Evolutionary conservation across 768 basidiomycete genomes (phyloP), one percentile per base, ranked within the genome.

Genomic region (Suillus weaverae): DNA sequence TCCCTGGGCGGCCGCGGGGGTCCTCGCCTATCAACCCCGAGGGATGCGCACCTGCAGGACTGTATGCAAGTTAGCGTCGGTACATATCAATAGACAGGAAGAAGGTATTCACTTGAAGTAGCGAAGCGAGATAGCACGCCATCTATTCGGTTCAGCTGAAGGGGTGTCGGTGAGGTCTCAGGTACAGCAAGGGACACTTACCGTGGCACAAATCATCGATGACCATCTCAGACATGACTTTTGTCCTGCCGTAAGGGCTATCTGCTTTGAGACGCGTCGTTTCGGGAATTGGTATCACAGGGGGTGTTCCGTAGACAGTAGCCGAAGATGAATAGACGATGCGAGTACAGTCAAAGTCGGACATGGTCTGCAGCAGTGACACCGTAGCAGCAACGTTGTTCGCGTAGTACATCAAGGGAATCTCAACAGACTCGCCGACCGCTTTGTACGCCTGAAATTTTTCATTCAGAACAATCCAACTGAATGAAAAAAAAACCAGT

Each of bases 321-420:
- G 97, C 97, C 30, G 95, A 97, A 13, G 96, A 98, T 1, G 97
- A 99, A 81, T 98, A 99, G 61, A 99, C 97, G 64, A 99, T 81
- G 65, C 94, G 86, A 61, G 85, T 84, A 80, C 92, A 94, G 67
- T 89, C 89, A 77, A 87, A 94, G 61, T 91, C 91, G 48, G 82
- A 79, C 95, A 97, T 97, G 69, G 86, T 82, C 81, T 95, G 90
- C 68, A 97, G 82, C 26, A 99, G 88, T 59, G 84, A 88, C 63
- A 97, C 78, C 8, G 95, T 96, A 6, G 94, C 96, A 51, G 85
- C 78, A 63, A 99, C 97, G 72, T 99, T 99, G 82, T 95, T 95
- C 69, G 85, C 81, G 77, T 99, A 99, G 79, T 99, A 99, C 14
- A 88, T 86, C 73, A 99, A 76, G 5, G 97, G 97, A 60, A 93